Evolutionary conservation across 2,329 filamentous ascomycete genomes (phyloP).

Genomic region (Emmonsia crescens): DNA sequence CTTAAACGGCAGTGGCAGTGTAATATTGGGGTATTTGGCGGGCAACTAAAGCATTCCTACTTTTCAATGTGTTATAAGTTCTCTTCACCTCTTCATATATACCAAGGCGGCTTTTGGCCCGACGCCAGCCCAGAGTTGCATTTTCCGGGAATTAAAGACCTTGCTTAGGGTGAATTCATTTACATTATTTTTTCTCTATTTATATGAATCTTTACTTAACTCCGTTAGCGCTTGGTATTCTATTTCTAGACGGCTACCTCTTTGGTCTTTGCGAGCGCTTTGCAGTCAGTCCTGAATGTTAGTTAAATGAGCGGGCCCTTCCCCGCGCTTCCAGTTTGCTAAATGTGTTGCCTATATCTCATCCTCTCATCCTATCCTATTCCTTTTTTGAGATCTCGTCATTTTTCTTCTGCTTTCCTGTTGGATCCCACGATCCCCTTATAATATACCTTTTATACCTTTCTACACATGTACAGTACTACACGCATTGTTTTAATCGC

Average conservation of each 20-base stretch:
- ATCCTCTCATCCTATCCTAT: not conserved
- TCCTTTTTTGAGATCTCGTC: not conserved
- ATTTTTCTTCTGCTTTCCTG: not conserved
- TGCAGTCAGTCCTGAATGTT: not conserved
- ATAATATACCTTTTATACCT: not conserved
- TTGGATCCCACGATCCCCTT: not conserved
- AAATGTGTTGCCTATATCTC: not conserved
- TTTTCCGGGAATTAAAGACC: not conserved
- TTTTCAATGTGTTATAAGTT: not conserved
- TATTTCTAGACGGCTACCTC: not conserved
- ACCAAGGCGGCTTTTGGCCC: not conserved
- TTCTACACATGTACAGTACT: slow-evolving; percentile 2
- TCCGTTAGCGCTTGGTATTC: not conserved
- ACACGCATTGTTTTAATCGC: not conserved
- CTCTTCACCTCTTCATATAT: not conserved
- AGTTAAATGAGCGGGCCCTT: not conserved
- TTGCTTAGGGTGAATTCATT: not conserved
- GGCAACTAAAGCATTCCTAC: not conserved
- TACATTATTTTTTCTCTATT: not conserved
- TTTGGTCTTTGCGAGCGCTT: not conserved
- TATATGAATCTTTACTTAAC: not conserved
- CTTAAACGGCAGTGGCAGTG: not conserved
- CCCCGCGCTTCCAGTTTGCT: not conserved
- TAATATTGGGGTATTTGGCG: not conserved
- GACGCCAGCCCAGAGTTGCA: not conserved